phyloP scores from a whole-genome alignment of 73 alveolate species.

The Diophrys sp. region DNA sequence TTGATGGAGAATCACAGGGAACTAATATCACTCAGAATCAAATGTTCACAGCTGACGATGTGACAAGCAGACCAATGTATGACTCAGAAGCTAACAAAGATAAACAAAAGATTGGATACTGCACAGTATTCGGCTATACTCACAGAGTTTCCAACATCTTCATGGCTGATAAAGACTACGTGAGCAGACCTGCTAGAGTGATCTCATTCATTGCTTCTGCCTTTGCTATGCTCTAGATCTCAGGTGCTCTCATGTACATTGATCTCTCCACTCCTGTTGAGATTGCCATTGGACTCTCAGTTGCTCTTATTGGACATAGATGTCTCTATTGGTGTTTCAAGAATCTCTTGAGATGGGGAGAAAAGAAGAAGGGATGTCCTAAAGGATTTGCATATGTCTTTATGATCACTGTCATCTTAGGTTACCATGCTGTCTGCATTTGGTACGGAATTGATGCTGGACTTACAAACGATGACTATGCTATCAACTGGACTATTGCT shows the following conservation, averaged over 20 bases:
- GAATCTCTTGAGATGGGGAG: not conserved
- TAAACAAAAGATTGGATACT: not conserved
- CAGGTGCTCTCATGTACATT: not conserved
- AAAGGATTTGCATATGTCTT: not conserved
- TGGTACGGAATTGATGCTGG: not conserved
- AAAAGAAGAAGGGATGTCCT: not conserved
- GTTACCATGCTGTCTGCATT: not conserved
- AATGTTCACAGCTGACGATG: not conserved
- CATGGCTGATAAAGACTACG: not conserved
- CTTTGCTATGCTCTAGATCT: too few species aligned
- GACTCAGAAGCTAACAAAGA: not conserved
- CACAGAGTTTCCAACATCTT: not conserved
- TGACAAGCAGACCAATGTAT: not conserved
- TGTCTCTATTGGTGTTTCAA: not conserved
- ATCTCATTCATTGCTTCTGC: not conserved
- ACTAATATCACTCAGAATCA: not conserved
- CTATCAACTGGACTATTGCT: not conserved
- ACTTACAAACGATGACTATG: not conserved
- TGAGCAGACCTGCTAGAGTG: not conserved
- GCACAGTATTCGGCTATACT: not conserved
- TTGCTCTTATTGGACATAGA: not conserved
- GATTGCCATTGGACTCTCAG: not conserved
- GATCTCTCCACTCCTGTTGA: not conserved
- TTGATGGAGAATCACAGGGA: not conserved
- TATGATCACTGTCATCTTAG: not conserved